Percentiles rank a stretch among this genome's conserved stretches.
phyloP scores from a whole-genome alignment of 306 rosid species.

The Quercus wislizeni region DNA sequence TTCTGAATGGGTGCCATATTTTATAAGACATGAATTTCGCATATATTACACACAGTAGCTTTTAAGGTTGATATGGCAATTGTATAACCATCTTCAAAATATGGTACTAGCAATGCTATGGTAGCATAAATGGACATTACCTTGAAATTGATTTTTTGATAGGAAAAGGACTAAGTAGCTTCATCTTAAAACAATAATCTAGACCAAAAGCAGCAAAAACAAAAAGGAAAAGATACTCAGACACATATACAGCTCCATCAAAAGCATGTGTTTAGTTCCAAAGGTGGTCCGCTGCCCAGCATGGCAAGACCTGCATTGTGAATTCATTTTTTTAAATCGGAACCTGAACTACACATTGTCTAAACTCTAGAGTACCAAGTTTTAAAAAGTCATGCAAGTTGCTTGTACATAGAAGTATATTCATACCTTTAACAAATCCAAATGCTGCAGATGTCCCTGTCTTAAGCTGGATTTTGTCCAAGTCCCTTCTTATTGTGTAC shows the following conservation, averaged over 20 bases:
- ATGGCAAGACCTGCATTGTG: constrained; percentile 70
- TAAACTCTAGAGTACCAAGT: not conserved
- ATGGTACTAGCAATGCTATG: not conserved
- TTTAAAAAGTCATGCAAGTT: not conserved
- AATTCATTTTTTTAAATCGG: not conserved
- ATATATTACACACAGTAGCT: not conserved
- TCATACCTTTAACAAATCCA: constrained; percentile 78
- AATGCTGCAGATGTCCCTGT: constrained; percentile 83
- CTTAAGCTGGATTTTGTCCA: constrained; percentile 42
- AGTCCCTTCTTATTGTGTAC: constrained; percentile 55
- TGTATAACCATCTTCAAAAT: not conserved
- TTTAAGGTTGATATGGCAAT: not conserved
- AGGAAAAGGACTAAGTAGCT: constrained; percentile 64
- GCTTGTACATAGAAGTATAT: not conserved
- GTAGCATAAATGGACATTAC: constrained; percentile 4
- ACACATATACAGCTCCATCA: constrained; percentile 58
- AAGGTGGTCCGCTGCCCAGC: constrained; percentile 50
- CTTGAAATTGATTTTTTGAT: constrained; percentile 37
- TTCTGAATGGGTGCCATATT: not conserved
- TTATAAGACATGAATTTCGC: not conserved
- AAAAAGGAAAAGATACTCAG: constrained; percentile 63
- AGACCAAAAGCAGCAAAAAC: constrained; percentile 65
- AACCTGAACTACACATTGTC: not conserved
- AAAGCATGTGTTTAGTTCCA: constrained; percentile 53
- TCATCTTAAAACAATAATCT: constrained; percentile 71